A percentile compares a stretch with the other conserved stretches of the same genome.
Conservation (phyloP, 495 filamentous ascomycete species). For the Xanthoparmelia taractica region DNA sequence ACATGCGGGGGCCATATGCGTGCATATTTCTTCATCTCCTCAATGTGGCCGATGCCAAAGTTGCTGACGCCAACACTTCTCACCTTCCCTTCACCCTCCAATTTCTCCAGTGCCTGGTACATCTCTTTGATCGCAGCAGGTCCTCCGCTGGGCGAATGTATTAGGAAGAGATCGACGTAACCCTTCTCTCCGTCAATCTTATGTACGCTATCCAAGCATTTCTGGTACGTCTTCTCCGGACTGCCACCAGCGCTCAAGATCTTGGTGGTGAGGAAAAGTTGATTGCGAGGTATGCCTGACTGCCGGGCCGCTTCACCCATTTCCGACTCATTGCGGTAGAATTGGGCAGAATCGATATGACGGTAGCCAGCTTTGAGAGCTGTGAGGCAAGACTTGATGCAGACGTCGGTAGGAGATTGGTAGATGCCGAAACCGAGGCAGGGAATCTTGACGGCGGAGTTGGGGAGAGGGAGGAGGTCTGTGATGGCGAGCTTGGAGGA, state of each 20-base stretch:
- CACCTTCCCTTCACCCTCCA: slow-evolving; percentile 49
- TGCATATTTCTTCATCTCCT: slow-evolving; percentile 55
- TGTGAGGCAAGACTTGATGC: slow-evolving; percentile 47
- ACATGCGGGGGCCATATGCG: slow-evolving; percentile 58
- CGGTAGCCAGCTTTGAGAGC: slow-evolving; percentile 61
- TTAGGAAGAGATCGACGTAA: slow-evolving; percentile 64
- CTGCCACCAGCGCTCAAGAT: slow-evolving; percentile 51
- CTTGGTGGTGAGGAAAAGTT: slow-evolving; percentile 63
- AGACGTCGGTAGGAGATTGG: slow-evolving; percentile 44
- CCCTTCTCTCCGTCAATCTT: slow-evolving; percentile 51
- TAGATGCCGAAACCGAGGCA: slow-evolving; percentile 72
- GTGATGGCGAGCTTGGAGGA: slow-evolving; percentile 41
- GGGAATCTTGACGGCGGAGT: slow-evolving; percentile 49
- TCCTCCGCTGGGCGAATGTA: slow-evolving; percentile 55
- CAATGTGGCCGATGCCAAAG: slow-evolving; percentile 53
- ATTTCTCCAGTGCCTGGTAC: slow-evolving; percentile 59
- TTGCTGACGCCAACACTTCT: slow-evolving; percentile 66
- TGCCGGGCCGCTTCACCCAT: slow-evolving; percentile 55
- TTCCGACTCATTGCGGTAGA: slow-evolving; percentile 59
- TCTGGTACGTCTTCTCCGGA: slow-evolving; percentile 50
- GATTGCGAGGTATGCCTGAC: slow-evolving; percentile 45
- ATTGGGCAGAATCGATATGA: slow-evolving; percentile 67
- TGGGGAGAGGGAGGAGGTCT: slow-evolving; percentile 48
- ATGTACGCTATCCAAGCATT: slow-evolving; percentile 51
- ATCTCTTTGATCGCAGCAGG: slow-evolving; percentile 46